Percentiles rank a stretch among this genome's conserved stretches.
phyloP scores from a whole-genome alignment of 2,329 filamentous ascomycete genomes.

The Sclerotinia spermophila region DNA sequence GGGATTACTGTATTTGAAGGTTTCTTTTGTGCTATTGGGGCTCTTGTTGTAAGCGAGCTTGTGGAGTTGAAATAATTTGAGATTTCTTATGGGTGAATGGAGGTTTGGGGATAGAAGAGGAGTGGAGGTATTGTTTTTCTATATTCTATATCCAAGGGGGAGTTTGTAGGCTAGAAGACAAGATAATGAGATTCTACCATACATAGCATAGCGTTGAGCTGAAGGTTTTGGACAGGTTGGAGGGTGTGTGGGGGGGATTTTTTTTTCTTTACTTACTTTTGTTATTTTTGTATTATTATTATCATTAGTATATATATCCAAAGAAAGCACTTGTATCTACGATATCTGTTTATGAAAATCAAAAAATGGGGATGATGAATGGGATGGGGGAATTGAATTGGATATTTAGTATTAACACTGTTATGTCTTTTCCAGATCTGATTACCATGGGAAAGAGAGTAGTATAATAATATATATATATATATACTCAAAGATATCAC shows the following conservation, averaged over 20 bases:
- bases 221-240: neutral
- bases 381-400: neutral
- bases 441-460: too few species aligned
- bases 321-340: neutral
- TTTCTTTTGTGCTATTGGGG: neutral
- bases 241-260: too few species aligned
- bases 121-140: neutral
- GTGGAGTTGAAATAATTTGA: neutral
- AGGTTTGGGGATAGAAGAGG: neutral
- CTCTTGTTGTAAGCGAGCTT: neutral
- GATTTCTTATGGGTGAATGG: neutral
- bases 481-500: neutral
- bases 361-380: neutral
- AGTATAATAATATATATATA: too few species aligned
- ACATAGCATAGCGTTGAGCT: neutral
- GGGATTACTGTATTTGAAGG: conserved; percentile 11
- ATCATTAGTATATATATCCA: neutral
- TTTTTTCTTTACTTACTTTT: neutral
- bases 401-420: too few species aligned
- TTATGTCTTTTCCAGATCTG: too few species aligned
- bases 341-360: neutral
- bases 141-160: neutral
- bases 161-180: neutral
- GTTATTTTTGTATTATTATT: neutral
- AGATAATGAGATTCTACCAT: neutral